Percentiles rank a stretch among this genome's conserved stretches.
Evolutionary conservation across 2,329 filamentous ascomycete species (phyloP).

Genomic region (Amauroascus verrucosus): DNA sequence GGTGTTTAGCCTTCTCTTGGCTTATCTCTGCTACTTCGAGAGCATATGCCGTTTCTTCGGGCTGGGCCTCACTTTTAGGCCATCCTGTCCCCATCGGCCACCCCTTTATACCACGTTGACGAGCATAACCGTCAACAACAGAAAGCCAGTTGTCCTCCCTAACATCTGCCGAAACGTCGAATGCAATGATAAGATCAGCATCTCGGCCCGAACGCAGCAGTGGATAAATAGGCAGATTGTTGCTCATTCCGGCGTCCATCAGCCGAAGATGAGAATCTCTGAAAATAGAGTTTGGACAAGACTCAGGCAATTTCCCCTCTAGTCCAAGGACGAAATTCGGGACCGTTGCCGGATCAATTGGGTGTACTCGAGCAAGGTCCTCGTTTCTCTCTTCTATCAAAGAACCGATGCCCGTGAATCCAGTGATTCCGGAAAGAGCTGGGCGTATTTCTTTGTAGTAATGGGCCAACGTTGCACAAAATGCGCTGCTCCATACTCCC

Average conservation of each 20-base stretch:
- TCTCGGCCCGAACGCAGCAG: conserved; percentile 77
- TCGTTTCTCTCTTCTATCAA: conserved; percentile 73
- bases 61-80: conserved; percentile 48
- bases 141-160: conserved; percentile 94
- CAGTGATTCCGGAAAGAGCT: conserved; percentile 61
- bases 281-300: conserved; percentile 68
- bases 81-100: conserved; percentile 95
- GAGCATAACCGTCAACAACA: conserved; percentile 84
- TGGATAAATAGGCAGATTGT: conserved; percentile 93
- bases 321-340: conserved; percentile 84
- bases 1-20: conserved; percentile 21
- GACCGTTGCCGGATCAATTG: conserved; percentile 81
- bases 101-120: conserved; percentile 78
- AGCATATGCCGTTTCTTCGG: conserved; percentile 52
- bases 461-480: conserved; percentile 88
- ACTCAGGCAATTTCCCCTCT: conserved; percentile 60
- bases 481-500: conserved; percentile 93
- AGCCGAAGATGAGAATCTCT: conserved; percentile 61
- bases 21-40: conserved; percentile 57
- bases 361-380: conserved; percentile 82
- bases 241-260: conserved; percentile 98
- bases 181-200: conserved; percentile 82
- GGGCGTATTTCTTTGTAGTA: conserved; percentile 94
- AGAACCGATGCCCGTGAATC: conserved; percentile 66
- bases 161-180: conserved; percentile 89